Evolutionary conservation across 78 protist species (phyloP), one percentile per base, ranked within the genome.

Genomic region (Chrysochromulina parva): DNA sequence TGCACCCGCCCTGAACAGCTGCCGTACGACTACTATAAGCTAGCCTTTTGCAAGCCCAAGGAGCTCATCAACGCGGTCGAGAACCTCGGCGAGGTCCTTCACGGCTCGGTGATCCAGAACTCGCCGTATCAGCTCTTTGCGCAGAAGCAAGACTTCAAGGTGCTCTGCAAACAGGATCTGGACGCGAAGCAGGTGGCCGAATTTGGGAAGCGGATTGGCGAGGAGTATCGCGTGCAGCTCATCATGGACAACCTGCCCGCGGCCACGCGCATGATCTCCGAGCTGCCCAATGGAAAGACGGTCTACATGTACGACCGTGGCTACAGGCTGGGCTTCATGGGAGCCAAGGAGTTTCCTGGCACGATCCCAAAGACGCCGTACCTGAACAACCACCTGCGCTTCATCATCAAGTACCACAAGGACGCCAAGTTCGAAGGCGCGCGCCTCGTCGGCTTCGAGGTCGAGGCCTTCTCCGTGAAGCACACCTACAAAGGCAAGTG

Each of bases 391-490:
- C 94, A 92, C 53, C 67, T 92, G 54, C 89, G 94, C 19, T 66
- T 92, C 53, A 67, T 84, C n/a, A 19, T 92, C 82, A 65, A 66
- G 65, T 84, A 1, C 54, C 95, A 96, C 80, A 28, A 62, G 4
- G 58, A 58, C 38, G 74, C 60, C 53, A 17, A 11, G 0, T 80
- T 48, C 52, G 47, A n/a, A 16, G 88, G 92, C 13, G 82, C 66
- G 5, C 90, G 96, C 19, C 69, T 97, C 7, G 99, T 97, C 10
- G 96, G 96, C 54, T 96, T 96, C 22, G 96, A 88, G 38, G 94
- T 96, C 11, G 66, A 69, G 47, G 95, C 98, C 22, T 3, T 26
- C 17, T 90, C 94, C 38, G 67, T 85, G 14, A 59, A 55, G 38
- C 84, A 76, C 84, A 1, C 62, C 6, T 82, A 55, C 65, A 22